Conservation (phyloP, 2,329 filamentous ascomycete genomes). For the Colletotrichum lindemuthianum region DNA sequence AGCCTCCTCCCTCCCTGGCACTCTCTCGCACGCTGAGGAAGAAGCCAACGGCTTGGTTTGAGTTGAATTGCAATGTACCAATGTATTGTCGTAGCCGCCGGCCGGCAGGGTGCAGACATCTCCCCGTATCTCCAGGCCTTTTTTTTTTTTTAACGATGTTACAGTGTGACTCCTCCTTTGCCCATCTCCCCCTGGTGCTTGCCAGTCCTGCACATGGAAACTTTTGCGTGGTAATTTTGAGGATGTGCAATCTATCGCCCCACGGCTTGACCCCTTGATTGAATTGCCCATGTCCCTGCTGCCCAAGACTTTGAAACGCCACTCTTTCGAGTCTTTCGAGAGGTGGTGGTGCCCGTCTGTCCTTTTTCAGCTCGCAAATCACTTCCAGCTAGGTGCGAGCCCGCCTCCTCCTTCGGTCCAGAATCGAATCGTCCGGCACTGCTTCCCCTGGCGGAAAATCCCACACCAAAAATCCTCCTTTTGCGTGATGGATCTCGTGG, state of each 20-base stretch:
- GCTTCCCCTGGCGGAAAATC: no score
- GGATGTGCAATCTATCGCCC: background rate
- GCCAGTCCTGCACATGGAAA: background rate
- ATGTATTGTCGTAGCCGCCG: conserved; percentile 3
- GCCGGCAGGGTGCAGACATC: conserved; percentile 1
- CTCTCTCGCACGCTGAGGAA: background rate
- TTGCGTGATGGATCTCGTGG: background rate
- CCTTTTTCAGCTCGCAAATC: background rate
- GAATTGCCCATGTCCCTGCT: no score
- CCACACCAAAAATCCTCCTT: no score
- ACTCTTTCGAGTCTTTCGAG: no score
- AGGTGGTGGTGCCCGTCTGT: background rate
- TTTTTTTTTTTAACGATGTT: no score
- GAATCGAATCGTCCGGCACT: no score
- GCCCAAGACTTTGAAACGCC: no score
- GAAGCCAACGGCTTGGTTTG: background rate
- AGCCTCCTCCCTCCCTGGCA: background rate
- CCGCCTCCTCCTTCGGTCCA: no score
- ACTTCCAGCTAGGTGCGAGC: background rate
- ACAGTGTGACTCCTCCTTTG: background rate
- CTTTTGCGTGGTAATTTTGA: background rate
- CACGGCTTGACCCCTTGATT: no score
- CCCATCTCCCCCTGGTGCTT: background rate
- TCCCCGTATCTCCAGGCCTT: background rate
- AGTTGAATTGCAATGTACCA: background rate